These are phyloP conservation scores for Coniochaeta sp. DNA, from an alignment of 2,329 filamentous ascomycete species.

Conservation along the genomic window DNA sequence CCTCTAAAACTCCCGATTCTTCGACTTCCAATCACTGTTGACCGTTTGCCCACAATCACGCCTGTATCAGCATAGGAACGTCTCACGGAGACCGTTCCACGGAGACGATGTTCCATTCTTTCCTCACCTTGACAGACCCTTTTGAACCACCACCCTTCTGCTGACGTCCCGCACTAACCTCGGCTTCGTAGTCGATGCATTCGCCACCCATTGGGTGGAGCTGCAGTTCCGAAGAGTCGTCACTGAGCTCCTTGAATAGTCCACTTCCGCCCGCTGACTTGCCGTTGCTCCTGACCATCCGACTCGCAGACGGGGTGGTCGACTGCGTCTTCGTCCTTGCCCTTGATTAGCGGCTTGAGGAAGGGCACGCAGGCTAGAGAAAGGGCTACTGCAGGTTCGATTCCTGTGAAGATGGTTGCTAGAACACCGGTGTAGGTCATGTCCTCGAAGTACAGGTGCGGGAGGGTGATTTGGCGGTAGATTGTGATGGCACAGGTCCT, in stretches of 20 bases:
- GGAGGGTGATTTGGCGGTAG: constrained; percentile 24
- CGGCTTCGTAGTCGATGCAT: background rate
- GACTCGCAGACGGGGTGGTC: background rate
- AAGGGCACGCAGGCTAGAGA: constrained; percentile 29
- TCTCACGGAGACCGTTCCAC: too few relatives aligned
- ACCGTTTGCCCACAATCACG: too few relatives aligned
- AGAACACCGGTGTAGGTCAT: constrained; percentile 23
- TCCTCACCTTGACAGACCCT: too few relatives aligned
- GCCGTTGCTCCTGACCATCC: background rate
- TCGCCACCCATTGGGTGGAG: background rate
- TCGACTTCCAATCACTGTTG: too few relatives aligned
- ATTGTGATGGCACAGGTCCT: constrained; percentile 26
- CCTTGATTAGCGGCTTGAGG: constrained; percentile 27
- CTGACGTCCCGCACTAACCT: background rate
- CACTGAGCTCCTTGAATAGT: background rate
- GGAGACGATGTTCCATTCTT: too few relatives aligned
- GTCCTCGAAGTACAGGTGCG: constrained; percentile 22
- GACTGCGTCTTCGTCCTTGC: background rate
- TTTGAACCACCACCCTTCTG: too few relatives aligned
- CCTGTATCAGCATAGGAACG: too few relatives aligned
- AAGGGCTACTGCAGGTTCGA: constrained; percentile 22
- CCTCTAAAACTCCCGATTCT: too few relatives aligned
- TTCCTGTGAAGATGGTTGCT: constrained; percentile 25
- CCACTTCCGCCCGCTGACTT: background rate
- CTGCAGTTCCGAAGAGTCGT: background rate